Conservation (phyloP, 1,284 basidiomycete species). For the Phaffia rhodozyma region DNA sequence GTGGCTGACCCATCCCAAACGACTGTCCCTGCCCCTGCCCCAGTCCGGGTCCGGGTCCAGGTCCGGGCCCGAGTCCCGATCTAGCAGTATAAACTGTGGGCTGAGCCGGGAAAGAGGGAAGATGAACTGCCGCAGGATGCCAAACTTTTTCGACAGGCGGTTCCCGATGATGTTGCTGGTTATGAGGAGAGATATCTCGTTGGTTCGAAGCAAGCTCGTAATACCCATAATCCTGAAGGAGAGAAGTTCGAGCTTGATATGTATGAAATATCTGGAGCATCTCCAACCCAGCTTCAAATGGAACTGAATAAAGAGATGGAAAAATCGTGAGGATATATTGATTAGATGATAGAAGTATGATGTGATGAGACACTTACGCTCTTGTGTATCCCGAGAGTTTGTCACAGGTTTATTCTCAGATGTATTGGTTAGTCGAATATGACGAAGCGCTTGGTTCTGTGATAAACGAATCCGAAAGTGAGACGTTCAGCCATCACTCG, state of each 20-base stretch:
- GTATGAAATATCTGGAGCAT: slow-evolving; percentile 87
- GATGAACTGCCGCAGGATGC: not conserved
- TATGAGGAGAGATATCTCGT: too few relatives aligned
- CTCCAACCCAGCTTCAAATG: slow-evolving; percentile 83
- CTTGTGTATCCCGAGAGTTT: slow-evolving; percentile 70
- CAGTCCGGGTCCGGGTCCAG: slow-evolving; percentile 1
- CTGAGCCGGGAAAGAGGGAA: not conserved
- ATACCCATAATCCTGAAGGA: slow-evolving; percentile 86
- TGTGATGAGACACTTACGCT: not conserved
- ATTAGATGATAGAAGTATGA: not conserved
- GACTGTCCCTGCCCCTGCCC: not conserved
- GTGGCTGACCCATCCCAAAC: not conserved
- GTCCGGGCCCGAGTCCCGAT: slow-evolving; percentile 6
- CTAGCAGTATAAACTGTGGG: not conserved
- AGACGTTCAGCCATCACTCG: not conserved
- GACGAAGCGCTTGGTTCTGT: slow-evolving; percentile 25
- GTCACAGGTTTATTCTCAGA: slow-evolving; percentile 93
- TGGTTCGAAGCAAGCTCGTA: slow-evolving; percentile 54
- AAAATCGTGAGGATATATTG: not conserved
- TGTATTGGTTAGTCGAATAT: slow-evolving; percentile 58
- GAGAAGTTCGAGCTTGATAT: slow-evolving; percentile 69
- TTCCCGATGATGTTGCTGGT: not conserved
- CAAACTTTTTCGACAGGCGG: not conserved
- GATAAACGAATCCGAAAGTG: not conserved
- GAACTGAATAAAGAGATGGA: slow-evolving; percentile 39